Conservation (phyloP, 2,329 filamentous ascomycete species). For the Hirsutella minnesotensis region DNA sequence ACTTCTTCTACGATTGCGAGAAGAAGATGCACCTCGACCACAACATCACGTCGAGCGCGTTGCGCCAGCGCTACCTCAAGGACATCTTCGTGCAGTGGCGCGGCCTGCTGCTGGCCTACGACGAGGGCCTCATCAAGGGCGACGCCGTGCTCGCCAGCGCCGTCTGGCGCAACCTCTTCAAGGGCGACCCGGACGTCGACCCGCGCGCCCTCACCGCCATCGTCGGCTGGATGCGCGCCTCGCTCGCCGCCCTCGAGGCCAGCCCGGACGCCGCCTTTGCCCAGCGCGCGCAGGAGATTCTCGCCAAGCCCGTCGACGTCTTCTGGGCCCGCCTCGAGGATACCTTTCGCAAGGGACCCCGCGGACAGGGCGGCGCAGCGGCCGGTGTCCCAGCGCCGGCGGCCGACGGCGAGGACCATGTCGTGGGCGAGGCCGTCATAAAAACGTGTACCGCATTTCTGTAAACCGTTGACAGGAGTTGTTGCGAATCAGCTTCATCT, state of each 20-base stretch:
- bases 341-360: slow-evolving; percentile 18
- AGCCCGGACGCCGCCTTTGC: slow-evolving; percentile 31
- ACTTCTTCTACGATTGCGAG: slow-evolving; percentile 88
- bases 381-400: too few relatives aligned
- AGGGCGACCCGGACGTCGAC: slow-evolving; percentile 47
- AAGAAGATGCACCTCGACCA: slow-evolving; percentile 74
- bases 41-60: slow-evolving; percentile 47
- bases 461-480: too few relatives aligned
- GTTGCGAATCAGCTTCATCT: too few relatives aligned
- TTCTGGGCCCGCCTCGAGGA: slow-evolving; percentile 33
- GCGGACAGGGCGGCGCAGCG: too few relatives aligned
- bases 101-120: slow-evolving; percentile 71
- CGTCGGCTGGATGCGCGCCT: slow-evolving; percentile 43
- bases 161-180: slow-evolving; percentile 89
- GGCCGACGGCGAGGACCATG: too few relatives aligned
- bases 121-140: slow-evolving; percentile 66
- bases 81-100: slow-evolving; percentile 92
- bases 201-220: slow-evolving; percentile 38
- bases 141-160: slow-evolving; percentile 71
- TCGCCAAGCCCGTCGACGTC: slow-evolving; percentile 23
- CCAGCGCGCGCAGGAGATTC: slow-evolving; percentile 18
- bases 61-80: slow-evolving; percentile 60
- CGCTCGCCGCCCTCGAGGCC: slow-evolving; percentile 35
- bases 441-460: too few relatives aligned
- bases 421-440: too few relatives aligned